Conservation (phyloP, 202 grass and related monocot genomes). For the Cymbopogon flexuosus region DNA sequence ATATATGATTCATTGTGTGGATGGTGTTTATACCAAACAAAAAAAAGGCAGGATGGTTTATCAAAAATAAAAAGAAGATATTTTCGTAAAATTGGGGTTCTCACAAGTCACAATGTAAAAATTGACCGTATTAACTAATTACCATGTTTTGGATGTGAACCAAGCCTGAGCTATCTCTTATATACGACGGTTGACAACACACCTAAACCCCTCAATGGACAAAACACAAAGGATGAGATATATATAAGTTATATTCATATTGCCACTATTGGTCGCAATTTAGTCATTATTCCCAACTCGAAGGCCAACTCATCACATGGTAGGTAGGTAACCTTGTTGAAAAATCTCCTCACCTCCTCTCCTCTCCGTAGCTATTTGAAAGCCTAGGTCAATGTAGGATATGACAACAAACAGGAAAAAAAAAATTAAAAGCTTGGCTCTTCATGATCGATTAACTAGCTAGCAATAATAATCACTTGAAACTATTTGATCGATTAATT, state of each 20-base stretch:
- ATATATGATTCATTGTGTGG: too few species aligned
- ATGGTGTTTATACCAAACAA: too few species aligned
- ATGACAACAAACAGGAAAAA: not conserved
- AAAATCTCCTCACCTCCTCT: not conserved
- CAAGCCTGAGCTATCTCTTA: not conserved
- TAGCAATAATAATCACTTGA: not conserved
- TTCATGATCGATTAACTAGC: not conserved
- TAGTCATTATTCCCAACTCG: not conserved
- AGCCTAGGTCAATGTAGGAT: not conserved
- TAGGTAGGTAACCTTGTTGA: not conserved
- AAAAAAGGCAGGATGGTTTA: not conserved
- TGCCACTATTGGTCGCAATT: not conserved
- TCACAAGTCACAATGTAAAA: not conserved
- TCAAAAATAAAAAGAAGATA: not conserved
- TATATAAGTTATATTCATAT: not conserved
- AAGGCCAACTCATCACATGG: not conserved
- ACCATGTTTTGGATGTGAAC: not conserved
- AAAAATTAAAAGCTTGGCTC: not conserved
- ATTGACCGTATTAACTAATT: too few species aligned
- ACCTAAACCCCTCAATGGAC: not conserved
- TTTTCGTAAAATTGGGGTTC: too few species aligned
- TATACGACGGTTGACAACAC: not conserved
- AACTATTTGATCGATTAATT: not conserved
- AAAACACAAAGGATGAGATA: not conserved
- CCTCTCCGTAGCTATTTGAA: not conserved